Percentiles rank a stretch among this genome's conserved stretches.
phyloP scores from a whole-genome alignment of 331 rosid genomes.

The Telfairia occidentalis region DNA sequence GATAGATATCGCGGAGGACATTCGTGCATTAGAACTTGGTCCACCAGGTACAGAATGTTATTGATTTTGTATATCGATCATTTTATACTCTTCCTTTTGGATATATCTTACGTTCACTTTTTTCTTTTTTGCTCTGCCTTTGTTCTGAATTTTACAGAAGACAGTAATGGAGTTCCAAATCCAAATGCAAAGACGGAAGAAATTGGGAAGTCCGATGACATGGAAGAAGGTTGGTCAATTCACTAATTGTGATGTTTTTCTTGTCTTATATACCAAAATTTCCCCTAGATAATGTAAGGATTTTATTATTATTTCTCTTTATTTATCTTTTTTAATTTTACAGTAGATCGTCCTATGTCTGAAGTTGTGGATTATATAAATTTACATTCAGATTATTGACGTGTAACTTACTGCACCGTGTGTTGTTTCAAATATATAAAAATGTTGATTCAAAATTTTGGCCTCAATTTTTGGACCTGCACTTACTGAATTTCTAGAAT shows the following conservation, averaged over 20 bases:
- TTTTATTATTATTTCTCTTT: neutral
- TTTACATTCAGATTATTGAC: neutral
- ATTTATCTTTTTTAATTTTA: neutral
- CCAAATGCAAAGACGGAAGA: conserved; percentile 48
- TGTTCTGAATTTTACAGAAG: conserved; percentile 41
- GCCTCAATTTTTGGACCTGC: neutral
- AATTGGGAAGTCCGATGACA: conserved; percentile 33
- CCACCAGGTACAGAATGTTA: conserved; percentile 49
- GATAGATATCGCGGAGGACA: conserved; percentile 81
- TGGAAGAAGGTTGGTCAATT: conserved; percentile 70
- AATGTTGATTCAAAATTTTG: neutral
- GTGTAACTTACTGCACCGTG: neutral
- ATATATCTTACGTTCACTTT: too few relatives aligned
- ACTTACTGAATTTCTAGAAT: neutral
- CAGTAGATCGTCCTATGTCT: neutral
- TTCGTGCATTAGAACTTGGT: conserved; percentile 85
- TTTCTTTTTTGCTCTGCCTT: conserved; percentile 15
- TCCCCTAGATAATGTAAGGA: neutral
- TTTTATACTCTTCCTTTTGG: neutral
- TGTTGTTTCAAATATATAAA: neutral
- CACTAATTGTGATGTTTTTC: conserved; percentile 3
- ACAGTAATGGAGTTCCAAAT: conserved; percentile 41
- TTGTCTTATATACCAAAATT: neutral
- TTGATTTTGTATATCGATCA: neutral
- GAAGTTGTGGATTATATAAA: neutral